Evolutionary conservation across 164 flowering plant species (phyloP), one percentile per base, ranked within the genome.

Genomic region (Stephania cephalantha): DNA sequence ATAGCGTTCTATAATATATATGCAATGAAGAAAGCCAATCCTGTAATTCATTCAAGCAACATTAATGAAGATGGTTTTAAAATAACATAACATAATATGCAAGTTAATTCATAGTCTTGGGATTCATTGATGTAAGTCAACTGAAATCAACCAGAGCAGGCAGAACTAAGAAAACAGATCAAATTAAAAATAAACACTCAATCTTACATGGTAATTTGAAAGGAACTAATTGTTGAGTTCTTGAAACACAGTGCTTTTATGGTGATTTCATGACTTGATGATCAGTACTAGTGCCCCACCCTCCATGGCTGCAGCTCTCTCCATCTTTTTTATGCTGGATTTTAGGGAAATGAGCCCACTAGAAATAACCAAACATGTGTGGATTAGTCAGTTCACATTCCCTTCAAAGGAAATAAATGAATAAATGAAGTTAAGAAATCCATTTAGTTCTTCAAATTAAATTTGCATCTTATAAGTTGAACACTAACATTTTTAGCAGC

Each of bases 341-440:
- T 73, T 84, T 83, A 73, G 95, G 97, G 74, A 83, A 85, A 75
- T 88, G 88, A 42, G 98, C 97, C 98, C 98, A 94, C 98, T 91
- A 85, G 50, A 84, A 82, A 48, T 7, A 74, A 66, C 52, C 76
- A 76, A 80, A 82, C 68, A 69, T 63, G 35, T 65, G 17, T 25
- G 25, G 25, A 71, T 42, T 72, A 58, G 68, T 77, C 73, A 71
- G 73, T 72, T 52, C 8, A 76, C 30, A 72, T 70, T 72, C 61
- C 58, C 75, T 70, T 76, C 68, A 11, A 35, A 2, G 42, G 42
- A 35, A 35, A 35, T 35, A 2, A 35, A 35, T 35, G 4, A 35
- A 35, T 35, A 68, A 67, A 58, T 71, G n/a, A 68, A 52, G 50
- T 35, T 4, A 68, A 58, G 5, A 58, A 58, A 58, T 18, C 42